Percentiles rank a stretch among this genome's conserved stretches.
Evolutionary conservation across 345 rosid genomes (phyloP).

Genomic region (Citropsis articulata): DNA sequence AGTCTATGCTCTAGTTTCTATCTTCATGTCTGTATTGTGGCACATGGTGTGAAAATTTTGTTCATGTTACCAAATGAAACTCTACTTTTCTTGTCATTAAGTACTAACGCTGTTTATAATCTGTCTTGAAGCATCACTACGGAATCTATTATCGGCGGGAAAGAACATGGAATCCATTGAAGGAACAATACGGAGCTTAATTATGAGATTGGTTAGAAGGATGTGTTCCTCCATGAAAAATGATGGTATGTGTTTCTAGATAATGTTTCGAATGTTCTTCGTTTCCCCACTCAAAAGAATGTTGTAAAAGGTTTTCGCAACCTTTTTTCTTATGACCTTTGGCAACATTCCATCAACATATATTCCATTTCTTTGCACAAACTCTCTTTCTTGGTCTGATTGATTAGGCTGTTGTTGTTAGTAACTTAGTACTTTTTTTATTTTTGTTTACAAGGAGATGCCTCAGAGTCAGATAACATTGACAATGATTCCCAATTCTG

Average conservation of each 20-base stretch:
- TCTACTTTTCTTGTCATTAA: background rate
- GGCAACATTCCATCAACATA: background rate
- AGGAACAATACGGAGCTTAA: conserved; percentile 56
- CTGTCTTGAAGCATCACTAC: conserved; percentile 50
- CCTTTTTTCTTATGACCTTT: background rate
- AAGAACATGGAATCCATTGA: conserved; percentile 49
- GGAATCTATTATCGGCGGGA: conserved; percentile 49
- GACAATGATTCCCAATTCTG: conserved; percentile 43
- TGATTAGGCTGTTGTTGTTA: background rate
- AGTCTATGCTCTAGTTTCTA: background rate
- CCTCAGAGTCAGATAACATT: conserved; percentile 32
- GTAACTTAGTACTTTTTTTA: background rate
- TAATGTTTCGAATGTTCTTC: conserved; percentile 4
- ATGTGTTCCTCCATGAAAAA: conserved; percentile 52
- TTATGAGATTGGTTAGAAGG: conserved; percentile 51
- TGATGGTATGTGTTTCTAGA: conserved; percentile 39
- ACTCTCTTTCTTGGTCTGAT: conserved; percentile 4
- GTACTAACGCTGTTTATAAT: background rate
- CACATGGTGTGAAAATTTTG: background rate
- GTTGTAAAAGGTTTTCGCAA: background rate
- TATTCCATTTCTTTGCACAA: background rate
- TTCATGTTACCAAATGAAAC: background rate
- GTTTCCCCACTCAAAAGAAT: background rate
- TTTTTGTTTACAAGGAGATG: conserved; percentile 26
- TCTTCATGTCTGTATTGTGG: background rate